Evolutionary conservation across 768 basidiomycete species (phyloP), one percentile per base, ranked within the genome.

Genomic region (Coprinopsis strossmayeri): DNA sequence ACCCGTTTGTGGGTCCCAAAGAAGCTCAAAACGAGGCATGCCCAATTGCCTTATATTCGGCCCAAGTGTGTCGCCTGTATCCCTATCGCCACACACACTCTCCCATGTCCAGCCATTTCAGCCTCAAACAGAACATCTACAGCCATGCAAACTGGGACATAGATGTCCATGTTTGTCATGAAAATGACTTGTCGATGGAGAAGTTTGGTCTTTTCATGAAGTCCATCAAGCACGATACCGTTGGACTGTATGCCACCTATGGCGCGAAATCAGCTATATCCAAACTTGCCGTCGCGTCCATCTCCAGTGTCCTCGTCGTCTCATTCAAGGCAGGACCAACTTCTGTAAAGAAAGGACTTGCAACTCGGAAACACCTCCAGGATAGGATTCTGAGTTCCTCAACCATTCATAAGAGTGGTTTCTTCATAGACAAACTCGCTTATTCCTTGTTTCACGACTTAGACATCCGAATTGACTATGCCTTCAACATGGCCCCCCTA

Each of bases 201-300:
- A 42, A 61, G 11, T 35, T 74, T 21, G 51, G 56, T 7, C 48
- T 48, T 1, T 66, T 78, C 17, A 35, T 69, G 28, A 47, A 58
- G 17, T 55, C 65, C 0, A 45, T 61, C 13, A 46, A 51, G 9
- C 58, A 58, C 18, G 47, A 57, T 18, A 34, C 53, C 21, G 50
- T 75, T 24, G 78, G 77, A 3, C 49, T 79, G 3, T 67, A 78
- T 5, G 70, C 76, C 0, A 59, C 62, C 0, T 77, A 73, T 50
- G 68, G 64, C 2, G 9, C 62, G 0, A 59, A 62, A 4, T 66
- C 67, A 27, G 52, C 55, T 7, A 54, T 79, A 10, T 62, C 59
- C 0, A 55, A 58, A 0, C 55, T 79, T 1, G 73, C 74, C 0
- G 62, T 79, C 32, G 60, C 76, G 3, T 67, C 75, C 0, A 39